Base-by-base conservation (phyloP, 805 yeast genomes). In the Ogataea pignaliae region DNA sequence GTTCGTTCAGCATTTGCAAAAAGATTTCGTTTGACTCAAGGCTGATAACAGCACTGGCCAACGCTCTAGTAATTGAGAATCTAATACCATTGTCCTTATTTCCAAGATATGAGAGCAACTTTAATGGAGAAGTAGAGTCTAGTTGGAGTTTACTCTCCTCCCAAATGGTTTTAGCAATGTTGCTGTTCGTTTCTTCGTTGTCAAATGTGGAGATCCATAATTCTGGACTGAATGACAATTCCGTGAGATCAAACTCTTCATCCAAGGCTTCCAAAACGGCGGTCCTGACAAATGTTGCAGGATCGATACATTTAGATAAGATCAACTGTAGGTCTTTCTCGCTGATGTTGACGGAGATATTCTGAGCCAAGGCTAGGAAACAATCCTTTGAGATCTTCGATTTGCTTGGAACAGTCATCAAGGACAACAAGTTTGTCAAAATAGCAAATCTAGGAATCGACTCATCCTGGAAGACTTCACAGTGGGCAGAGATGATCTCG, bases 301-400 rank as follows among this genome's bases (percentile, higher is more conserved):
- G 76, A 0, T 83, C 70, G 21, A 88, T 65, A 10, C 81, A 57
- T 31, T 76, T 78, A 10, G 71, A 65, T 30, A 89, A 65, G 21
- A 89, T 66, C 10, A 85, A 60, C 14, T 67, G 54, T 48, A 88
- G 63, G 60, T 91, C 97, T 2, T 56, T 63, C 1, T 64, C 62
- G 0, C 78, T 68, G 40, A 82, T 74, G 42, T 80, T 76, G 16
- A 81, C 71, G 0, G 96, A 78, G 18, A 89, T 79, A 50, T 83
- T 80, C 59, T 86, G 95, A 47, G 90, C 79, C 37, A 93, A 61
- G 0, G 93, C 75, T 41, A 82, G 68, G 61, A 93, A 76, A 57
- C 95, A 85, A 47, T 89, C 97, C 59, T 88, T 88, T 11, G 93
- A 83, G 40, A 80, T 65, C 53, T 89, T 88, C 12, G 91, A 85